A percentile compares a stretch with the other conserved stretches of the same genome.
These are phyloP conservation scores for Thuja plicata DNA, from an alignment of 83 land plant species.

Conservation along the genomic window DNA sequence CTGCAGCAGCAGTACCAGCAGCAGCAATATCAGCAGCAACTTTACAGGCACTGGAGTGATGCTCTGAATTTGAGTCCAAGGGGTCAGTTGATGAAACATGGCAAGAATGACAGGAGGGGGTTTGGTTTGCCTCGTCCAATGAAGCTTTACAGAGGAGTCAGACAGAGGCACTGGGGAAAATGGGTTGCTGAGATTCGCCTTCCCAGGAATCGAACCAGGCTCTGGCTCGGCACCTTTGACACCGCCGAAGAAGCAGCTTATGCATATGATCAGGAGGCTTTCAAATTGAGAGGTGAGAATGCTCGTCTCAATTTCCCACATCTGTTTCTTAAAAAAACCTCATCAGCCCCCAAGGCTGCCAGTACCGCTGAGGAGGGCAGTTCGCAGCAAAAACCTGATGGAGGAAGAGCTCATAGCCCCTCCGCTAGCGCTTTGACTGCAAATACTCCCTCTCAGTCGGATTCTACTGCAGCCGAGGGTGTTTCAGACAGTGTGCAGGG, in stretches of 20 bases:
- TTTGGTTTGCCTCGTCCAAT: conserved; percentile 25
- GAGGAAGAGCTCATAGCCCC: not conserved
- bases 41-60: conserved; percentile 51
- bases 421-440: conserved; percentile 6
- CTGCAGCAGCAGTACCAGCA: conserved; percentile 20
- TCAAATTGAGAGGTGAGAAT: conserved; percentile 55
- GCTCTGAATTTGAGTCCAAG: conserved; percentile 58
- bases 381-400: conserved; percentile 12
- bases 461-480: not conserved
- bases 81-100: conserved; percentile 50
- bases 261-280: conserved; percentile 72
- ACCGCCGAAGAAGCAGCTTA: conserved; percentile 74
- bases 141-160: conserved; percentile 69
- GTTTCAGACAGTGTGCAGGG: conserved; percentile 7
- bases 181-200: conserved; percentile 79
- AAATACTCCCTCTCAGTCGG: conserved; percentile 1
- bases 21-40: conserved; percentile 31
- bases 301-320: conserved; percentile 69
- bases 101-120: conserved; percentile 19
- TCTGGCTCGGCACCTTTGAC: conserved; percentile 78
- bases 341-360: not conserved
- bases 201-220: conserved; percentile 60
- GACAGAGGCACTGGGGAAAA: conserved; percentile 80
- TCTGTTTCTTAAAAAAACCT: conserved; percentile 31
- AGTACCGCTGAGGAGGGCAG: not conserved